Percentiles rank a stretch among this genome's conserved stretches.
phyloP scores from a whole-genome alignment of 768 basidiomycete genomes.

The Mycena alexandri region DNA sequence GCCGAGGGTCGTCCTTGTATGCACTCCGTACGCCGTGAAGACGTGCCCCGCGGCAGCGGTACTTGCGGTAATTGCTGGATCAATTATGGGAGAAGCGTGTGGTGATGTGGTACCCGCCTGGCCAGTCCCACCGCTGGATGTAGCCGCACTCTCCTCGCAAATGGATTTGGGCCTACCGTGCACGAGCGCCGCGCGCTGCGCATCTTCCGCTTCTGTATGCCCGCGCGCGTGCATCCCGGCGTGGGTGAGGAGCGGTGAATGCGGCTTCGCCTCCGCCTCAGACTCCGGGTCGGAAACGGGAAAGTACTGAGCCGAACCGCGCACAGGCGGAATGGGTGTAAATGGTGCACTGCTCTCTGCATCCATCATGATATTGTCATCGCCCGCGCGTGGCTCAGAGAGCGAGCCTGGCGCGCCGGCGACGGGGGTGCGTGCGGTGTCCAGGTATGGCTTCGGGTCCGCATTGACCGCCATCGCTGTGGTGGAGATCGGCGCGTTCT shows the following conservation, averaged over 20 bases:
- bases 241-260: background rate
- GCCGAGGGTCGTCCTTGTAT: constrained; percentile 1
- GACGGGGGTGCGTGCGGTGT: background rate
- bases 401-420: background rate
- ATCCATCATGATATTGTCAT: no score
- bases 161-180: background rate
- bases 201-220: constrained; percentile 5
- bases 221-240: constrained; percentile 6
- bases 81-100: no score
- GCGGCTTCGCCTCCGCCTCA: background rate
- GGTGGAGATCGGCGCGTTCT: background rate
- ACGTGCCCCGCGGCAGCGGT: background rate
- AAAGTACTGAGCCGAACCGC: background rate
- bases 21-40: background rate
- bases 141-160: no score
- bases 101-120: background rate
- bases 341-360: background rate
- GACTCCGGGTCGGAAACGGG: background rate
- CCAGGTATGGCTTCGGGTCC: background rate
- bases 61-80: background rate
- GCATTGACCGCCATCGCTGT: no score
- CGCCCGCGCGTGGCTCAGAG: background rate
- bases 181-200: constrained; percentile 8
- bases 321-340: constrained; percentile 1
- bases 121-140: background rate